phyloP scores from a whole-genome alignment of 192 early-diverging fungal species.

The Umbelopsis sp. region DNA sequence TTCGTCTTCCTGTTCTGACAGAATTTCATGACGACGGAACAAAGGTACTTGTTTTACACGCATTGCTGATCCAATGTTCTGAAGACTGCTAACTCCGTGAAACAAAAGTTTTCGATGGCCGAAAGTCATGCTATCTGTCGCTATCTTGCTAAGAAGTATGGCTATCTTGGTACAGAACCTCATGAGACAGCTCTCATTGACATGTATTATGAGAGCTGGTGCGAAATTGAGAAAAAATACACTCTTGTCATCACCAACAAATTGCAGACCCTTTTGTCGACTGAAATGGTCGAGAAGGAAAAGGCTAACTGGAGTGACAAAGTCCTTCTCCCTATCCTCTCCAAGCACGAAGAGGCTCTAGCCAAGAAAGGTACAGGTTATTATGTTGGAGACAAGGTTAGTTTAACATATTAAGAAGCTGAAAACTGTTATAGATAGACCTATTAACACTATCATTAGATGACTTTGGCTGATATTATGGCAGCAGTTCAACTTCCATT shows the following conservation, averaged over 20 bases:
- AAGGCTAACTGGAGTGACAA: constrained; percentile 17
- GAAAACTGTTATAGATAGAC: no score
- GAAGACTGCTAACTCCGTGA: no score
- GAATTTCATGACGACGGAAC: constrained; percentile 28
- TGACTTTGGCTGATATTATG: background rate
- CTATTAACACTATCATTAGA: background rate
- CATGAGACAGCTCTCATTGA: constrained; percentile 30
- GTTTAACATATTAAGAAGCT: background rate
- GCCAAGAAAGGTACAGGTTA: constrained; percentile 51
- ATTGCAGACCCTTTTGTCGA: background rate
- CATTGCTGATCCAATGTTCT: background rate
- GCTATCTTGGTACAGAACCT: constrained; percentile 19
- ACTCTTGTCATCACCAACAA: background rate
- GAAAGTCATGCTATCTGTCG: constrained; percentile 45
- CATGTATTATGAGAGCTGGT: constrained; percentile 35
- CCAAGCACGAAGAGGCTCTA: constrained; percentile 41
- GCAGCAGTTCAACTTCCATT: background rate
- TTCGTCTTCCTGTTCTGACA: constrained; percentile 46
- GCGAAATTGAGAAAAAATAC: background rate
- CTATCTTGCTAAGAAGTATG: constrained; percentile 36
- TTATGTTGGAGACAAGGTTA: constrained; percentile 45
- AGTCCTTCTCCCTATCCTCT: background rate
- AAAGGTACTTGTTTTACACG: background rate
- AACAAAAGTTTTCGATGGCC: constrained; percentile 32
- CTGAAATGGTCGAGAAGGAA: constrained; percentile 12